phyloP scores from a whole-genome alignment of 495 filamentous ascomycete species.

The Annulohypoxylon stygium region DNA sequence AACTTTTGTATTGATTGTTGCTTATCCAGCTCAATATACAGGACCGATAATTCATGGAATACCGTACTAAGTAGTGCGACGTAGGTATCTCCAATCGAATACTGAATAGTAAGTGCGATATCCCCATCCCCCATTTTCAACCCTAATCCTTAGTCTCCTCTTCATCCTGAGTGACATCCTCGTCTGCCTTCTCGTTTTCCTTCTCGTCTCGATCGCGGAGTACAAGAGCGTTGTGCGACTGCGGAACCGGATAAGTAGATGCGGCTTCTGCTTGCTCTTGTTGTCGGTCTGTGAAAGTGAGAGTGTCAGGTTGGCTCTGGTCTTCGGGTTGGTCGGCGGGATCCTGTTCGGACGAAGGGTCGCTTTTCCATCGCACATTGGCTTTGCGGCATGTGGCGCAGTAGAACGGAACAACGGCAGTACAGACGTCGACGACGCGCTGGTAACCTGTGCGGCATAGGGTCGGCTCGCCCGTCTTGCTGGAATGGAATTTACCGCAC shows the following conservation, averaged over 20 bases:
- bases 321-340: background rate
- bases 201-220: background rate
- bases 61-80: background rate
- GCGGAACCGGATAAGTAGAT: background rate
- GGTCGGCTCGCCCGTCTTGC: background rate
- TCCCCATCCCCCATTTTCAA: background rate
- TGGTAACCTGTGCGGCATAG: conserved; percentile 4
- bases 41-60: background rate
- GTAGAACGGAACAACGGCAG: conserved; percentile 8
- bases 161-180: background rate
- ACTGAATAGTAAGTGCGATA: background rate
- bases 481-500: conserved; percentile 8
- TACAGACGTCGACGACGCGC: conserved; percentile 1
- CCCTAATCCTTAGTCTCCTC: background rate
- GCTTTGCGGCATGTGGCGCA: background rate
- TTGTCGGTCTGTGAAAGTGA: background rate
- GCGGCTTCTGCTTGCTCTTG: background rate
- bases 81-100: background rate
- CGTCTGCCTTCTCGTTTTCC: background rate
- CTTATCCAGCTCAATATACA: background rate
- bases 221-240: too few relatives aligned
- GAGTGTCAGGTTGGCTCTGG: background rate
- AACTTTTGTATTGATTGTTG: background rate
- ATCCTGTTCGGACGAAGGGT: background rate
- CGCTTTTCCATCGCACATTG: background rate